A percentile compares a stretch with the other conserved stretches of the same genome.
phyloP scores from a whole-genome alignment of 495 filamentous ascomycete species.

The Collariella sp. region DNA sequence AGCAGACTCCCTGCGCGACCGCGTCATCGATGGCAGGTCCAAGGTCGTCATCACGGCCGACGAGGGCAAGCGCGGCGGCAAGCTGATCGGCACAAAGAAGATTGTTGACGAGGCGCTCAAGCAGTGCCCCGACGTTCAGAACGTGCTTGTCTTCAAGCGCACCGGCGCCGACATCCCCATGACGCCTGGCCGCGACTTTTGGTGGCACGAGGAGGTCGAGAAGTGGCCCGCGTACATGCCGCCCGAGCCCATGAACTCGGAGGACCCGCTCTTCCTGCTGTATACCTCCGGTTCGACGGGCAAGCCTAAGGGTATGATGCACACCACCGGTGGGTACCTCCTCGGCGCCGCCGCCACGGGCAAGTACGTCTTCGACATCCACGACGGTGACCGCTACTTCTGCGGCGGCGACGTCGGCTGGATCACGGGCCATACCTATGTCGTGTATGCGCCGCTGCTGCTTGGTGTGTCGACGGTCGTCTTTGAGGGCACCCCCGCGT shows the following conservation, averaged over 20 bases:
- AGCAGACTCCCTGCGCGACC: slow-evolving; percentile 90
- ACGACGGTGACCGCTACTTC: slow-evolving; percentile 87
- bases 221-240: slow-evolving; percentile 89
- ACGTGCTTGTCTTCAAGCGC: slow-evolving; percentile 87
- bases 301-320: slow-evolving; percentile 98
- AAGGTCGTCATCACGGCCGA: slow-evolving; percentile 94
- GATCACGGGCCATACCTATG: slow-evolving; percentile 99
- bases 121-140: slow-evolving; percentile 84
- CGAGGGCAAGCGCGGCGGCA: slow-evolving; percentile 95
- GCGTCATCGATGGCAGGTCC: slow-evolving; percentile 81
- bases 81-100: slow-evolving; percentile 97
- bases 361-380: slow-evolving; percentile 98
- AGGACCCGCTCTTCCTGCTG: slow-evolving; percentile 94
- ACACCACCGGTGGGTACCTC: slow-evolving; percentile 92
- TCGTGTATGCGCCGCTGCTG: slow-evolving; percentile 91
- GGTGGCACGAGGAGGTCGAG: slow-evolving; percentile 98
- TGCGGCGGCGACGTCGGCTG: slow-evolving; percentile 98
- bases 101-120: slow-evolving; percentile 98
- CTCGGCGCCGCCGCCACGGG: slow-evolving; percentile 86
- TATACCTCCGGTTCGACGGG: slow-evolving; percentile 98
- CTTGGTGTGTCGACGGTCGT: slow-evolving; percentile 91
- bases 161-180: slow-evolving; percentile 88
- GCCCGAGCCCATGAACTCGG: slow-evolving; percentile 78
- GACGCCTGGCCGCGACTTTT: slow-evolving; percentile 81
- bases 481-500: slow-evolving; percentile 97